These are phyloP conservation scores for Claviceps digitariae DNA, from an alignment of 2,329 filamentous ascomycete genomes.

Conservation along the genomic window DNA sequence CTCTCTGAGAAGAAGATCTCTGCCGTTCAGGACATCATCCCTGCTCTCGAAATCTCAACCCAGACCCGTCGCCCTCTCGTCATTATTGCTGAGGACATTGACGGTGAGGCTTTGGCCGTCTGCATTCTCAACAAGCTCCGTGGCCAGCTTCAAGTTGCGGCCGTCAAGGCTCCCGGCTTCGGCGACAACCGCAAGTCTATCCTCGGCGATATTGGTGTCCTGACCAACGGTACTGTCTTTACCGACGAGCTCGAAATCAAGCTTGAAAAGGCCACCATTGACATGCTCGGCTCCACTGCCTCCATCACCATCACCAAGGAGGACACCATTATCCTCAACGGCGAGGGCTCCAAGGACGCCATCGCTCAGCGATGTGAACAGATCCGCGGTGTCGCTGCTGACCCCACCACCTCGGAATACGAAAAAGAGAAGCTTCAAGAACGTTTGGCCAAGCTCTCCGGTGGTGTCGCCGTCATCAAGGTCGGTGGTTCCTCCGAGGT, in stretches of 20 bases:
- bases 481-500: constrained; percentile 96
- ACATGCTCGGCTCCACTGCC: constrained; percentile 93
- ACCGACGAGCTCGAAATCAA: constrained; percentile 97
- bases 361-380: constrained; percentile 96
- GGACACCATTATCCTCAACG: constrained; percentile 97
- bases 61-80: constrained; percentile 89
- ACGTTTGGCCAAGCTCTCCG: constrained; percentile 97
- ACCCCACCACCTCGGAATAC: constrained; percentile 92
- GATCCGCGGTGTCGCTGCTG: constrained; percentile 91
- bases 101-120: constrained; percentile 94
- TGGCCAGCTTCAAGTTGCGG: constrained; percentile 95
- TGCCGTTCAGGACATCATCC: constrained; percentile 96
- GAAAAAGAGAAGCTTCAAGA: constrained; percentile 99
- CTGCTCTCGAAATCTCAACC: constrained; percentile 91
- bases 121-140: constrained; percentile 99
- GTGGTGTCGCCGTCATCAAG: constrained; percentile 98
- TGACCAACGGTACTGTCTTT: constrained; percentile 97
- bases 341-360: constrained; percentile 85
- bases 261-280: constrained; percentile 92
- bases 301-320: constrained; percentile 99
- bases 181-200: constrained; percentile 99
- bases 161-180: constrained; percentile 97
- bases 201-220: constrained; percentile 86
- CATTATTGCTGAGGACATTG: constrained; percentile 98
- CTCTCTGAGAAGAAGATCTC: constrained; percentile 99